Conservation (phyloP, 225 moss, liverwort and hornwort species). For the Sphagnum tenellum region DNA sequence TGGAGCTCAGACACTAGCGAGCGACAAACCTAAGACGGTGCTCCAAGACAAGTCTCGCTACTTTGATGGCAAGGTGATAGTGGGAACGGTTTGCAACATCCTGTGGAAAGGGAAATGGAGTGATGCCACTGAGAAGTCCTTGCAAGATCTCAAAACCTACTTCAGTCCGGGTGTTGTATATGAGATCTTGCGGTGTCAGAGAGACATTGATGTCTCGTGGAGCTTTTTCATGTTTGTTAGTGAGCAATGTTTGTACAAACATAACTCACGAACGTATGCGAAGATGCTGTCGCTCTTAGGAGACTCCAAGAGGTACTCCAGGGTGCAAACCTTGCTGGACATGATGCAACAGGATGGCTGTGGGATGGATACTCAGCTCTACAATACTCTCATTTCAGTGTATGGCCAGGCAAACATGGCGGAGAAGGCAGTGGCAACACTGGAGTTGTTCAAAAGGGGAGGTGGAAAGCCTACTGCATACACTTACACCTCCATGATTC, state of each 20-base stretch:
- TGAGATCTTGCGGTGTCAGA: conserved; percentile 38
- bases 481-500: conserved; percentile 42
- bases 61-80: conserved; percentile 16
- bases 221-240: conserved; percentile 39
- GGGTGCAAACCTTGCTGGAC: conserved; percentile 26
- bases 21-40: too few relatives aligned
- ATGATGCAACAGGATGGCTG: conserved; percentile 21
- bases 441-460: conserved; percentile 23
- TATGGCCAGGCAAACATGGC: conserved; percentile 60
- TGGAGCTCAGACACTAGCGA: too few relatives aligned
- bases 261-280: conserved; percentile 49
- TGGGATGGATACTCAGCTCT: conserved; percentile 32
- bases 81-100: conserved; percentile 39
- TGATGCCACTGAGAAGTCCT: conserved; percentile 24
- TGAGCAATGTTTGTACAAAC: conserved; percentile 35
- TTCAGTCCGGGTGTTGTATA: conserved; percentile 45
- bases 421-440: conserved; percentile 38
- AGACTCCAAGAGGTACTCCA: conserved; percentile 28
- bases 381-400: conserved; percentile 46
- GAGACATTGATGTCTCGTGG: conserved; percentile 37
- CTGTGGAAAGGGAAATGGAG: conserved; percentile 29
- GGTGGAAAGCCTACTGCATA: conserved; percentile 41
- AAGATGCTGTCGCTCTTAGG: conserved; percentile 48
- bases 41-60: too few relatives aligned
- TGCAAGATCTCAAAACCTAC: conserved; percentile 29